Base-by-base conservation (phyloP, 164 flowering plant species). In the Litsea cubeba region DNA sequence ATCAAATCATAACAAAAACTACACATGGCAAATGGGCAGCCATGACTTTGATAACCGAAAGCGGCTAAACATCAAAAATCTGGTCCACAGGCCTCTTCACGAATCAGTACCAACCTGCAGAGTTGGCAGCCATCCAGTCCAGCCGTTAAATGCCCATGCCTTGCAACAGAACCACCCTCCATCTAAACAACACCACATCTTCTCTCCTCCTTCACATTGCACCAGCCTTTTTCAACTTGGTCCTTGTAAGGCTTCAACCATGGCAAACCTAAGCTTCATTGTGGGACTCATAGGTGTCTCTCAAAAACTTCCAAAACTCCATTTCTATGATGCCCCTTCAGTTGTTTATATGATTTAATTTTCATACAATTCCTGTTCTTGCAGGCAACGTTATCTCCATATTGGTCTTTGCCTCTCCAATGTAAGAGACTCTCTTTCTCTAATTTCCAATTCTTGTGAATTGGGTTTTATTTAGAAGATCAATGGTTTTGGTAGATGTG, bases 371-470 rank as follows among this genome's bases (percentile, higher is more conserved):
- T 24, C 18, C 23, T 50, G 72, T 51, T 3, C 18, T 23, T 71
- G 32, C 35, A 30, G 49, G 65, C 46, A 32, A 71, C 69, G 60
- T 91, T 2, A 82, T 91, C 25, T 88, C 97, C 22, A 75, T 89
- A 22, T 79, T 89, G 72, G 89, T 88, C 51, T 91, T 88, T 68
- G 57, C 87, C 54, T 86, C 94, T 72, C 97, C 97, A 67, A 81
- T 88, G 97, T 91, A 77, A 87, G 94, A 80, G 49, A n/a, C 23
- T 54, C 20, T 26, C 66, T 24, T 22, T 49, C 28, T 50, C 26
- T 67, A 8, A 5, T 70, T 23, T 64, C 12, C 64, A n/a, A 2
- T 71, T 10, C 14, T 26, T 58, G 28, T 28, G 20, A 7, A 18
- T 15, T 15, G 10, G 69, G 15, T 66, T 66, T 17, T 64, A 4